Base-by-base conservation (phyloP, 2,329 filamentous ascomycete species). In the Phialophora expanda region DNA sequence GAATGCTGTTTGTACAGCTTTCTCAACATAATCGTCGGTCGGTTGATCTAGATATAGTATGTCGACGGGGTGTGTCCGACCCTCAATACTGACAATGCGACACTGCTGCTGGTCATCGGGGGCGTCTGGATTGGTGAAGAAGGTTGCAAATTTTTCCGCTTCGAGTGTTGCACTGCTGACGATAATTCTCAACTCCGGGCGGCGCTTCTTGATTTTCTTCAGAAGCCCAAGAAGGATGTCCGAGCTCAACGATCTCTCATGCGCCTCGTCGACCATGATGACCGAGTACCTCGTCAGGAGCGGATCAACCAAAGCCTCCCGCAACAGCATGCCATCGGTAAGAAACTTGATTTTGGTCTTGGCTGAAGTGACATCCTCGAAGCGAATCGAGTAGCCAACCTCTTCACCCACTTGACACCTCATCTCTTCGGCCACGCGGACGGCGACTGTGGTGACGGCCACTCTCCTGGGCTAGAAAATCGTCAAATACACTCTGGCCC, bases 261-360 rank as follows among this genome's bases (percentile, higher is more conserved):
- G 95, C 6, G 94, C 95, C 79, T 98, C 94, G 75, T 99, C 95
- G 7, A 99, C 90, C 92, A 99, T 97, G 73, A 99, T 92, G 53
- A 97, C 90, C 0, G 93, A 96, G 76, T 99, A 99, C 11, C 92
- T 86, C 22, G 91, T 95, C 41, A 99, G 80, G 3, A 98, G 80
- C 12, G 95, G 95, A 77, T 99, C 95, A 3, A 97, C 91, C 4
- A 99, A 84, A 30, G 94, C 95, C 79, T 99, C 95, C 73, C 94
- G 85, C 61, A 99, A 87, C 34, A 99, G 84, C 56, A 99, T 83
- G 0, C 94, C 94, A 79, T 99, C 95, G 0, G 94, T 99, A 69
- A 98, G 81, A 75, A 98, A 98, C 76, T 99, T 97, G 80, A 99
- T 94, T 60, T 87, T 87, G 0, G 95, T 99, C 38, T 87, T 84